Base-by-base conservation (phyloP, 441 rosid species). In the Manihot esculenta region DNA sequence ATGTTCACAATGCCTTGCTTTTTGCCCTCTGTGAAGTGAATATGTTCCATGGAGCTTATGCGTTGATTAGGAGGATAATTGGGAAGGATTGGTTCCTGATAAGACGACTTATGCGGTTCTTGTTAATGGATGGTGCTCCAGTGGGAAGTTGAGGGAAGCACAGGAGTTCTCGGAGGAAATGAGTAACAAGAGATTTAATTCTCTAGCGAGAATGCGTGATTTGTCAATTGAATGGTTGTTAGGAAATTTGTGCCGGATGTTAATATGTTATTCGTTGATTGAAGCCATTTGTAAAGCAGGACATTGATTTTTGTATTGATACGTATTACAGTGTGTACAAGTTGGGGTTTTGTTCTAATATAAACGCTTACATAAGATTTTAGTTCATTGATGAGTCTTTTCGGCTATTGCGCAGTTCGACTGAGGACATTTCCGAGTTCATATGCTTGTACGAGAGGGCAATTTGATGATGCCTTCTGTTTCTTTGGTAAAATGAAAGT, bases 361-460 rank as follows among this genome's bases (percentile, higher is more conserved):
- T 92, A 5, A 79, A 73, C 49, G 87, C 89, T 12, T 92, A 90
- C 71, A 89, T n/a, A n/a, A 87, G 80, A 86, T 88, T 5, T 80
- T 94, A 82, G 86, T 94, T 70, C 95, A 88, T 94, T 23, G 88
- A 92, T 61, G 97, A 86, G 64, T 97, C 97, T 10, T 82, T 92
- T 72, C 73, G 79, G 78, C 66, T 94, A 57, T 72, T 94, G 82
- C 80, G 83, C 44, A 84, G 82, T 69, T 83, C 78, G 18, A 83
- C 89, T 35, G 97, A 94, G 69, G 95, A 87, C 99, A 15, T 90
- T 90, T 78, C 99, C 97, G 2, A 86, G 99, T 72, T 75, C 92
- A 80, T 94, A 94, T 77, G 94, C 99, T 90, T 92, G 79, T 35
- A 88, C 82, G 83, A 81, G 71, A 70, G 96, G 96, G 63, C 88